phyloP scores from a whole-genome alignment of 2,329 filamentous ascomycete genomes.

The Chaetomiaceae sp. region DNA sequence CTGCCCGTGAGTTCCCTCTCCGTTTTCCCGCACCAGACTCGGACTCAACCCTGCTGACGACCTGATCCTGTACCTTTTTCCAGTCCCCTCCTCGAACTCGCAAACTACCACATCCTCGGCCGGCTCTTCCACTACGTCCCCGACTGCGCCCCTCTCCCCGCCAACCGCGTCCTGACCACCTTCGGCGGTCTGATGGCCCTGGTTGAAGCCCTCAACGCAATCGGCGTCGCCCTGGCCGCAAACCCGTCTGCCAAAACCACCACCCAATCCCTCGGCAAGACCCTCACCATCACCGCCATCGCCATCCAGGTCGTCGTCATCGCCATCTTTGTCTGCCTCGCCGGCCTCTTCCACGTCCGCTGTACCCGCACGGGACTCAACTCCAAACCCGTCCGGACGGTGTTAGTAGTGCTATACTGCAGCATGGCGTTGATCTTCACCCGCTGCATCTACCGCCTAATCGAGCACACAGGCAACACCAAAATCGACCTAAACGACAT shows the following conservation, averaged over 20 bases:
- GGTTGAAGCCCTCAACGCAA: conserved; percentile 44
- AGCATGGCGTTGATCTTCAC: conserved; percentile 42
- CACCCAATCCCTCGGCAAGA: conserved; percentile 34
- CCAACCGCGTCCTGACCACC: conserved; percentile 40
- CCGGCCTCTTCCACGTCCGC: conserved; percentile 42
- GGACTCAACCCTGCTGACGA: background rate
- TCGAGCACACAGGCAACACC: conserved; percentile 44
- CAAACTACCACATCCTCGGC: conserved; percentile 61
- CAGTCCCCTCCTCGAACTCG: conserved; percentile 57
- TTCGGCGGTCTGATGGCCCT: conserved; percentile 44
- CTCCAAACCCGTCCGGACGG: conserved; percentile 19
- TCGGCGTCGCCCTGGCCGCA: conserved; percentile 39
- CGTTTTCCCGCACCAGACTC: background rate
- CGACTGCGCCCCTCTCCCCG: conserved; percentile 51
- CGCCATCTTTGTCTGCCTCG: conserved; percentile 40
- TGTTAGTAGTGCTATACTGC: conserved; percentile 39
- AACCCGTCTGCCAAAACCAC: conserved; percentile 30
- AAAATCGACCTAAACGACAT: conserved; percentile 32
- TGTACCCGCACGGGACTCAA: conserved; percentile 25
- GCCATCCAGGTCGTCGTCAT: conserved; percentile 33
- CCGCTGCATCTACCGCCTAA: conserved; percentile 47
- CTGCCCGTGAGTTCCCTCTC: conserved; percentile 34
- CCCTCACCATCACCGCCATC: conserved; percentile 38
- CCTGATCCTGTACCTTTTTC: too few species aligned
- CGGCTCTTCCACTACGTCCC: conserved; percentile 60